phyloP scores from a whole-genome alignment of 768 basidiomycete genomes.

The Pholiota molesta region DNA sequence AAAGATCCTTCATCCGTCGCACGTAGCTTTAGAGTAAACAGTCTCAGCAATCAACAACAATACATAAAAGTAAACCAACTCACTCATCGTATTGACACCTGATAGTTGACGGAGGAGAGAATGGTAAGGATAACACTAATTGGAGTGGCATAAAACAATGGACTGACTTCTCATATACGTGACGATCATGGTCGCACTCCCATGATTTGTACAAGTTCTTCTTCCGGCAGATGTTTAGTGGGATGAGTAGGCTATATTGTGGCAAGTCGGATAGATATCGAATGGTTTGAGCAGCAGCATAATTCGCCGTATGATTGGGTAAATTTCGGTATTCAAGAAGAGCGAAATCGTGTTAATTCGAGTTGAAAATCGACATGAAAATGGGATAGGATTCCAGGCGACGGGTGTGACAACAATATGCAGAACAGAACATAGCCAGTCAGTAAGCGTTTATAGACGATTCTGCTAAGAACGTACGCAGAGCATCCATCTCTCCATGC shows the following conservation, averaged over 20 bases:
- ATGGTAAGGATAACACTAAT: neutral
- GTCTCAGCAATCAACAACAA: constrained; percentile 5
- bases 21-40: constrained; percentile 59
- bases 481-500: constrained; percentile 92
- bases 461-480: constrained; percentile 60
- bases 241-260: constrained; percentile 71
- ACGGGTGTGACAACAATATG: neutral
- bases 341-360: neutral
- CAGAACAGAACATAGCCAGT: neutral
- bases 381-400: neutral
- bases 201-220: constrained; percentile 82
- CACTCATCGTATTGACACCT: constrained; percentile 98
- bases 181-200: constrained; percentile 90
- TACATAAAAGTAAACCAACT: constrained; percentile 32
- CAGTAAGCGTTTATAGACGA: neutral
- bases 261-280: neutral
- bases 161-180: constrained; percentile 82
- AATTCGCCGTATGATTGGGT: neutral
- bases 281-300: neutral
- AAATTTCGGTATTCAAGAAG: neutral
- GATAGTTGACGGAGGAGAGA: neutral
- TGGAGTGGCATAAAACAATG: neutral
- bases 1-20: constrained; percentile 84
- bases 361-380: neutral
- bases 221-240: constrained; percentile 85